Percentiles rank a stretch among this genome's conserved stretches.
Evolutionary conservation across 495 filamentous ascomycete genomes (phyloP).

Genomic region (Pyronema omphalodes): DNA sequence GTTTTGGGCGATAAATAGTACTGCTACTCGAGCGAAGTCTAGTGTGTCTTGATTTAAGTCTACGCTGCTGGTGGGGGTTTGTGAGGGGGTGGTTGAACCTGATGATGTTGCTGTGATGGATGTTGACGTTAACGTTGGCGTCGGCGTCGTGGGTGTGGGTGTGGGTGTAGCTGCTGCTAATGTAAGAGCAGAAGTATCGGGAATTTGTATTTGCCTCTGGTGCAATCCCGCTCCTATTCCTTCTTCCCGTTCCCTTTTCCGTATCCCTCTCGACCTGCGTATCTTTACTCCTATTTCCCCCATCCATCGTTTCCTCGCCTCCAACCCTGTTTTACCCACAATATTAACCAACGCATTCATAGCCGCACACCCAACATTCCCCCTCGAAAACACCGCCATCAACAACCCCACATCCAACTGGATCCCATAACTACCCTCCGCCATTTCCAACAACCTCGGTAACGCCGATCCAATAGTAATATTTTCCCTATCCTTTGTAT

Average conservation of each 20-base stretch:
- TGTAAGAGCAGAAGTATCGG: conserved; percentile 1
- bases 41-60: conserved; percentile 31
- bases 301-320: conserved; percentile 25
- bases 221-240: conserved; percentile 15
- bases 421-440: conserved; percentile 54
- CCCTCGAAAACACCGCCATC: conserved; percentile 55
- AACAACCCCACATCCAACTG: conserved; percentile 46
- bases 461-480: conserved; percentile 68
- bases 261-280: not conserved
- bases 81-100: not conserved
- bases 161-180: conserved; percentile 18
- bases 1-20: conserved; percentile 45
- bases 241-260: conserved; percentile 4
- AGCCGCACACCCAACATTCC: conserved; percentile 53
- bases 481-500: conserved; percentile 33
- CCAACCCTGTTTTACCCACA: conserved; percentile 32
- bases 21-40: conserved; percentile 47
- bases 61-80: not conserved
- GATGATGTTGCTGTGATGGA: conserved; percentile 18
- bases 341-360: conserved; percentile 82
- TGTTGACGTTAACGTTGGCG: conserved; percentile 16
- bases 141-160: conserved; percentile 8
- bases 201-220: conserved; percentile 5
- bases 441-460: conserved; percentile 46
- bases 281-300: conserved; percentile 22